Evolutionary conservation across 2,329 filamentous ascomycete species (phyloP), one percentile per base, ranked within the genome.

Genomic region (Exophiala sp.): DNA sequence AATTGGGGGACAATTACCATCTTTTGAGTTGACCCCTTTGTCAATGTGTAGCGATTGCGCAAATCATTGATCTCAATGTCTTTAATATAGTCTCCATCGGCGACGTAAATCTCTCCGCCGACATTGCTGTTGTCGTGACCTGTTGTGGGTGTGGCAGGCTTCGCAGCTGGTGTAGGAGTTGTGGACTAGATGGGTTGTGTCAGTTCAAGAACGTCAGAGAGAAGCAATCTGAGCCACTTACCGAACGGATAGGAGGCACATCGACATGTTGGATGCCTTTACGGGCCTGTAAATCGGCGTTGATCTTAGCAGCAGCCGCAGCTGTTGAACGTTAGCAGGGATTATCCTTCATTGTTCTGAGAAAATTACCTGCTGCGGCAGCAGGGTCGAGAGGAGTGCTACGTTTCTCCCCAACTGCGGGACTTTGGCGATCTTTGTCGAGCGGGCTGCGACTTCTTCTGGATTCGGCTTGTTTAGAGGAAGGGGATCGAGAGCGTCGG

Each of bases 21-120:
- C 84, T 96, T 95, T 80, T 97, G 94, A 63, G 91, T 96, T 66
- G 90, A 88, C 68, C 91, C 91, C 79, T 96, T 97, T 62, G 92
- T 99, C 76, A 99, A 81, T 71, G 91, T 87, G 73, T 99, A 99
- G 65, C 92, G 89, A 71, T 97, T 99, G 62, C 92, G 87, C 68
- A 97, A 76, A 73, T 97, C 92, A 73, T 99, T 99, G 78, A 99
- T 90, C 78, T 97, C 94, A 68, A 99, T 96, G 69, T 99, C 94
- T 73, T 95, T 94, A 75, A 99, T 97, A 71, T 89, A 97, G 74
- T 99, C 94, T 66, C 94, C 94, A 70, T 97, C 94, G 58, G 91
- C 88, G 65, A 95, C 88, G 69, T 97, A 97, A 70, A 96, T 88
- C 66, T 95, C 90, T 65, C 87, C 85, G 66, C 92, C 90, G 71